Conservation (phyloP, 192 early-diverging fungal genomes). For the Coemansia sp. region DNA sequence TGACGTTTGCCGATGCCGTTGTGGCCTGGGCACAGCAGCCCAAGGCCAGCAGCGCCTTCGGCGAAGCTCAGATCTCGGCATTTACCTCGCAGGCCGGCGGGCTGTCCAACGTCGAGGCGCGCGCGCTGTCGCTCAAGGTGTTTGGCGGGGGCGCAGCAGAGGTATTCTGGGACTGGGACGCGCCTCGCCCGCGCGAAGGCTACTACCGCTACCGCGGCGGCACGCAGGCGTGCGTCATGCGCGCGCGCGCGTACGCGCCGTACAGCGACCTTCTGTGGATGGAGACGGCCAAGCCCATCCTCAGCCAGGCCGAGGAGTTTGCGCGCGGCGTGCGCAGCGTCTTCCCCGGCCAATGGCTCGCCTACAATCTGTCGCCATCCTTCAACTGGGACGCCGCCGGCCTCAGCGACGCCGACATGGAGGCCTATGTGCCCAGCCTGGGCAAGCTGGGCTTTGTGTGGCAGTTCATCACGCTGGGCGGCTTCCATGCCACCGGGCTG, state of each 20-base stretch:
- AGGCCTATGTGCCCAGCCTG: constrained; percentile 75
- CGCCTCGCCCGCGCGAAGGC: constrained; percentile 88
- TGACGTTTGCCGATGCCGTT: constrained; percentile 80
- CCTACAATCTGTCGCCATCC: constrained; percentile 95
- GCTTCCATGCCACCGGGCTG: constrained; percentile 91
- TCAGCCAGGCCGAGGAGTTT: constrained; percentile 90
- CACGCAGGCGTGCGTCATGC: constrained; percentile 83
- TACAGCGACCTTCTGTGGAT: constrained; percentile 95
- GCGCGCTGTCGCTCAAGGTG: constrained; percentile 66
- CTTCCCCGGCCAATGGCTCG: constrained; percentile 82
- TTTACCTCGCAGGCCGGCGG: constrained; percentile 48
- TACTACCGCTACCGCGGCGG: constrained; percentile 97
- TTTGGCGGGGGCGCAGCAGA: constrained; percentile 48
- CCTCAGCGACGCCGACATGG: constrained; percentile 88
- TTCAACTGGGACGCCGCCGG: constrained; percentile 99
- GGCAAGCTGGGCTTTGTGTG: constrained; percentile 92
- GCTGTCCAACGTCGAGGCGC: constrained; percentile 82
- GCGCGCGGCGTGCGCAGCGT: constrained; percentile 75
- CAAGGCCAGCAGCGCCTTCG: constrained; percentile 25
- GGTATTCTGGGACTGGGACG: constrained; percentile 87
- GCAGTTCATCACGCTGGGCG: constrained; percentile 97
- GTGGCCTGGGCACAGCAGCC: constrained; percentile 58
- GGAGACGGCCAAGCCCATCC: constrained; percentile 96
- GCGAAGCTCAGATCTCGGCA: constrained; percentile 57
- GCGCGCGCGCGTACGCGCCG: constrained; percentile 78